Evolutionary conservation across 441 rosid genomes (phyloP).

Genomic region (Manihot esculenta): DNA sequence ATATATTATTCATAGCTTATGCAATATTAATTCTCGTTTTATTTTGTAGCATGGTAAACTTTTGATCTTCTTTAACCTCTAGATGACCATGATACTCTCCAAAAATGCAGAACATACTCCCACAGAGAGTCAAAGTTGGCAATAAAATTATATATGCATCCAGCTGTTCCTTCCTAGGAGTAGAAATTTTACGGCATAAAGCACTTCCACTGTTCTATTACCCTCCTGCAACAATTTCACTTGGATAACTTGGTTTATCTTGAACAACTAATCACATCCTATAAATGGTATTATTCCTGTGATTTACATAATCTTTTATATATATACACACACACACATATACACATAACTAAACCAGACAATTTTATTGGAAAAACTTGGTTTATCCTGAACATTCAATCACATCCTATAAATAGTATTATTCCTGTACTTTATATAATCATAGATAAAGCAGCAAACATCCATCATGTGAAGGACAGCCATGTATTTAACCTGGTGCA

Average conservation of each 20-base stretch:
- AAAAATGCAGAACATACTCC: background rate
- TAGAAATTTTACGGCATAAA: background rate
- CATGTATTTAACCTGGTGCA: conserved; percentile 57
- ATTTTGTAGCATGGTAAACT: background rate
- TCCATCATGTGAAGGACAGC: background rate
- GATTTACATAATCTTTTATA: too few relatives aligned
- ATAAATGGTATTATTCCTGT: too few relatives aligned
- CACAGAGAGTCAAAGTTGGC: background rate
- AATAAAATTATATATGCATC: background rate
- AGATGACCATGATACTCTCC: too few relatives aligned
- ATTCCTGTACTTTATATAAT: background rate
- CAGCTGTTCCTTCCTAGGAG: background rate
- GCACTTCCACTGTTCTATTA: background rate
- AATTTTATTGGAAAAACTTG: background rate
- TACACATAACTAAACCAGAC: background rate
- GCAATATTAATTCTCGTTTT: background rate
- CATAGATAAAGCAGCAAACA: background rate
- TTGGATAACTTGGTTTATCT: too few relatives aligned
- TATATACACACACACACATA: background rate
- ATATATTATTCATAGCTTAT: background rate
- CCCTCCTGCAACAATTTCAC: background rate
- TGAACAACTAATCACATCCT: too few relatives aligned
- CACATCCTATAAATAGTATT: background rate
- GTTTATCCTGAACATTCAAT: background rate
- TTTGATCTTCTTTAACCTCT: too few relatives aligned